Base-by-base conservation (phyloP, 2,329 filamentous ascomycete species). In the Tolypocladium ophioglossoides region DNA sequence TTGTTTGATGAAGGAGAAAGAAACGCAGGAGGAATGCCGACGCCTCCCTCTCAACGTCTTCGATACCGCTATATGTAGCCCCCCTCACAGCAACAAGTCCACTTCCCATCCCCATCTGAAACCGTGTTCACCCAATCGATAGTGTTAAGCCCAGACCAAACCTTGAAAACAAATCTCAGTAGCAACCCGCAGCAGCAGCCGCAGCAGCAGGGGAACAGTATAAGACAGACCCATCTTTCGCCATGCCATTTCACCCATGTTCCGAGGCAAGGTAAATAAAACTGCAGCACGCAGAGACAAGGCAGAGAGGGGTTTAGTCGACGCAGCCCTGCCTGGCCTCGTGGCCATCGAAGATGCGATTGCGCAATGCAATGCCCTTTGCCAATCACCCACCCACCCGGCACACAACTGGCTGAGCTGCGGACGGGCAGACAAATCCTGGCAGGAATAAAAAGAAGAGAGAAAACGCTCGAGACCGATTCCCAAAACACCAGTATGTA, bases 401-500 rank as follows among this genome's bases (percentile, higher is more conserved):
- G 16, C 40, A 48, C 44, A 34, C 44, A 48, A 32, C 44, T 14
- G 18, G 18, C 44, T 14, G 18, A n/a, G 44, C 44, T 47, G 44
- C 27, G 27, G 16, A 10, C 11, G 44, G 44, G 27, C 44, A 32
- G 44, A 27, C 44, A 16, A 16, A 48, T 34, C 18, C 27, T 48
- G 44, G 18, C 44, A 20, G 6, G n/a, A 20, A 20, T 20, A 47
- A 34, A 52, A 37, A 37, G 48, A 16, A 56, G 55, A 56, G 41
- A 32, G 44, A 52, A 41, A 55, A 32, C 32, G 30, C 24, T 48
- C 41, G 22, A 53, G 47, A 35, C 34, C 9, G 27, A 40, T 55
- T 50, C 52, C 55, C 53, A 16, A 56, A 57, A 58, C 51, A 57
- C 57, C 54, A 48, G 52, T 18, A 57, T 52, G 50, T 62, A 59